Evolutionary conservation across 2,329 filamentous ascomycete species (phyloP).

Genomic region (Alternaria novae-zelandiae): DNA sequence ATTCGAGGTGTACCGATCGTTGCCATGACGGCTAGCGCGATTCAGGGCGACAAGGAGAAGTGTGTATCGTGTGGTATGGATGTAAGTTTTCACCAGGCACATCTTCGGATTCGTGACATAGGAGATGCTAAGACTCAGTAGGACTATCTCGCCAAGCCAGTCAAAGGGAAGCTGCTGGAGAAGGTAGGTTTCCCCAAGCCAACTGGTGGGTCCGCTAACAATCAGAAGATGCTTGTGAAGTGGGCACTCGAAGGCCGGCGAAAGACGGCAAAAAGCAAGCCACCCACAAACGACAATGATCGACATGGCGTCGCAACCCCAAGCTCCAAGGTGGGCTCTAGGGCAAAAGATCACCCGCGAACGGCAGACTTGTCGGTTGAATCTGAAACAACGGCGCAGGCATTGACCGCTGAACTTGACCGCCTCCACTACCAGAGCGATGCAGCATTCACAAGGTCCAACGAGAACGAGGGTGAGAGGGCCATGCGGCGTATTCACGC

Average conservation of each 20-base stretch:
- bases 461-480: conserved; percentile 55
- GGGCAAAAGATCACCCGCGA: conserved; percentile 38
- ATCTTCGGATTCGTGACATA: conserved; percentile 12
- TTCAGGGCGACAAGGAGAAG: conserved; percentile 77
- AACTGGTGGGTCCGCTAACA: conserved; percentile 21
- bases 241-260: conserved; percentile 63
- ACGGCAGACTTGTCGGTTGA: conserved; percentile 30
- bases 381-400: conserved; percentile 47
- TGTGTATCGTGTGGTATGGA: conserved; percentile 77
- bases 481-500: conserved; percentile 56
- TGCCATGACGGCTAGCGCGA: conserved; percentile 82
- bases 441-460: conserved; percentile 48
- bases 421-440: conserved; percentile 47
- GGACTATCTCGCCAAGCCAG: conserved; percentile 58
- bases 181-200: conserved; percentile 46
- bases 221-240: conserved; percentile 64
- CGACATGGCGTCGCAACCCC: conserved; percentile 27
- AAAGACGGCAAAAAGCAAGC: conserved; percentile 37
- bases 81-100: conserved; percentile 28
- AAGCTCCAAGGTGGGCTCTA: conserved; percentile 22
- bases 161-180: conserved; percentile 71
- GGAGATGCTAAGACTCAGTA: conserved; percentile 28
- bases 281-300: conserved; percentile 37
- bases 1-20: conserved; percentile 72
- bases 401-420: conserved; percentile 45